These are phyloP conservation scores for Tilletia horrida DNA, from an alignment of 1,284 basidiomycete genomes.

Conservation along the genomic window DNA sequence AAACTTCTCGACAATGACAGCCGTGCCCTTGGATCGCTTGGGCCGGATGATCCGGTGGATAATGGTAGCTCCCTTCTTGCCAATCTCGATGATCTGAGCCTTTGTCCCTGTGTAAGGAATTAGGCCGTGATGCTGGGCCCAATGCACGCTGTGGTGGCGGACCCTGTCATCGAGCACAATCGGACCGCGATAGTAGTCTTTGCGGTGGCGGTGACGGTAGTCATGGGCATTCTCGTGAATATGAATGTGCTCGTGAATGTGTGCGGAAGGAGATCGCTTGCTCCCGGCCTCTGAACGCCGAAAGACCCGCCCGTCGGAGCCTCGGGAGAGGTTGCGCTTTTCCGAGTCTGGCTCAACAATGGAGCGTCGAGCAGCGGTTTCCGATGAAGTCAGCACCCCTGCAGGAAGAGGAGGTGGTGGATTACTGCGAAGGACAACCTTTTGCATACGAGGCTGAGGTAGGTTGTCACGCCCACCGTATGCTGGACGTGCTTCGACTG, in stretches of 20 bases:
- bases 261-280: conserved; percentile 1
- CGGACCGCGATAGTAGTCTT: not conserved
- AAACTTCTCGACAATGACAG: conserved; percentile 10
- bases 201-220: not conserved
- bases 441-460: conserved; percentile 10
- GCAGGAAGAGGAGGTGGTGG: not conserved
- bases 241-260: conserved; percentile 15
- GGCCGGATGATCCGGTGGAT: not conserved
- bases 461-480: conserved; percentile 1
- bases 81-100: not conserved
- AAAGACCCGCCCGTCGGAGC: not conserved
- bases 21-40: too few relatives aligned
- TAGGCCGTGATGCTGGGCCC: conserved; percentile 19
- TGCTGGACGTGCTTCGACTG: conserved; percentile 12
- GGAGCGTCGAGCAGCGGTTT: not conserved
- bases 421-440: conserved; percentile 8
- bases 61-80: conserved; percentile 3
- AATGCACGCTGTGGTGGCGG: conserved; percentile 11
- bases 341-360: not conserved
- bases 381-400: not conserved
- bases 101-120: not conserved
- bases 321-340: conserved; percentile 9
- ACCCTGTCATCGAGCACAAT: not conserved
- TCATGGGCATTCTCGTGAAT: conserved; percentile 15
- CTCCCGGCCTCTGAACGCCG: conserved; percentile 3